phyloP scores from a whole-genome alignment of 2,329 filamentous ascomycete species.

The Alternaria brassicae region DNA sequence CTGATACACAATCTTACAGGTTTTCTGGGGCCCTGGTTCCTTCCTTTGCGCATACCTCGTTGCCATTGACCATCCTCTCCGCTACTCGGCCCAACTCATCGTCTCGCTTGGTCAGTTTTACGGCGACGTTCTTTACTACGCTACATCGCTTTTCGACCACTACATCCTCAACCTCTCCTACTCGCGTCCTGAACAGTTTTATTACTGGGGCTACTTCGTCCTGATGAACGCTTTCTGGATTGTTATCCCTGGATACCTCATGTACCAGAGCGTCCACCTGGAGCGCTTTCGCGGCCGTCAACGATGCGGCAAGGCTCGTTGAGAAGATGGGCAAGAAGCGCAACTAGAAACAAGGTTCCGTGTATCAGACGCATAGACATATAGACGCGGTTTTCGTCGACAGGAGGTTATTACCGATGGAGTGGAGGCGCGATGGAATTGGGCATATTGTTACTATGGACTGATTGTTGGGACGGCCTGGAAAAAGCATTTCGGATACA shows the following conservation, averaged over 20 bases:
- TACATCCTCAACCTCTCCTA: slow-evolving; percentile 62
- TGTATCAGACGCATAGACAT: not conserved
- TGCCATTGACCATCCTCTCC: slow-evolving; percentile 61
- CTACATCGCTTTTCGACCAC: slow-evolving; percentile 68
- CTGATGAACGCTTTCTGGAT: slow-evolving; percentile 73
- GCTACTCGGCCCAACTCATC: slow-evolving; percentile 66
- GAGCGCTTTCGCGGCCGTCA: slow-evolving; percentile 46
- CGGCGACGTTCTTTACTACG: slow-evolving; percentile 69
- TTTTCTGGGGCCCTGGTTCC: slow-evolving; percentile 68
- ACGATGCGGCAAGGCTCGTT: slow-evolving; percentile 45
- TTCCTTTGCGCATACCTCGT: slow-evolving; percentile 64
- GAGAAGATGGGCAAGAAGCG: slow-evolving; percentile 40
- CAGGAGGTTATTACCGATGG: not conserved
- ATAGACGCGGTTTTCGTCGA: not conserved
- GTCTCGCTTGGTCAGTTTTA: slow-evolving; percentile 70
- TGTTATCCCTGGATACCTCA: slow-evolving; percentile 59
- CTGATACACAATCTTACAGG: slow-evolving; percentile 47
- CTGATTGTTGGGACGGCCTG: not conserved
- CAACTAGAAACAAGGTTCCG: slow-evolving; percentile 28
- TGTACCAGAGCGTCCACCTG: slow-evolving; percentile 45
- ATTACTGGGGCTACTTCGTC: slow-evolving; percentile 72
- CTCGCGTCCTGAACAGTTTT: slow-evolving; percentile 67
- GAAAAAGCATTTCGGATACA: not conserved
- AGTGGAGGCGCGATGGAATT: not conserved
- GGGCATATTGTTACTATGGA: not conserved